A percentile compares a stretch with the other conserved stretches of the same genome.
phyloP scores from a whole-genome alignment of 371 early-diverging fungal genomes.

The Conidiobolus incongruus region DNA sequence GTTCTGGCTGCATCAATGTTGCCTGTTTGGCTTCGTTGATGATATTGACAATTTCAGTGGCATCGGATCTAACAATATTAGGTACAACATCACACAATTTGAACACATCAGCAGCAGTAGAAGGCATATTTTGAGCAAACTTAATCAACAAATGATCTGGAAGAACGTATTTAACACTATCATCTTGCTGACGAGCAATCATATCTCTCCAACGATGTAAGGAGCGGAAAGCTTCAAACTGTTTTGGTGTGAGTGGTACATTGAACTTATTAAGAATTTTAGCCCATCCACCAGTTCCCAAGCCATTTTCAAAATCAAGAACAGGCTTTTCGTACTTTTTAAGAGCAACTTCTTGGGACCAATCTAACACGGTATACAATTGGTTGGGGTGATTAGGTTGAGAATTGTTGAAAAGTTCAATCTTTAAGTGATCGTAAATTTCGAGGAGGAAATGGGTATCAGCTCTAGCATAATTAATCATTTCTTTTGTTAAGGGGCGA shows the following conservation, averaged over 20 bases:
- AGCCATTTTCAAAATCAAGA: conserved; percentile 53
- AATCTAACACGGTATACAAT: conserved; percentile 32
- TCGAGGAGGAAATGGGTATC: conserved; percentile 93
- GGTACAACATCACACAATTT: conserved; percentile 68
- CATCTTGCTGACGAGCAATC: conserved; percentile 77
- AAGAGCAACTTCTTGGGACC: conserved; percentile 42
- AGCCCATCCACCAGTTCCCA: conserved; percentile 57
- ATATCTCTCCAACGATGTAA: conserved; percentile 84
- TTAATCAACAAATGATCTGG: conserved; percentile 75
- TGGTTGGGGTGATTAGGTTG: conserved; percentile 31
- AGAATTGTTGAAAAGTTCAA: conserved; percentile 37
- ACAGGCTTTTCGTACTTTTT: conserved; percentile 45
- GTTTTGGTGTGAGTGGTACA: conserved; percentile 19
- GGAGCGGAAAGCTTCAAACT: conserved; percentile 57
- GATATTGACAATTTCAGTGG: conserved; percentile 35
- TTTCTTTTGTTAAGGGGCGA: conserved; percentile 74
- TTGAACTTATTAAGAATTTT: conserved; percentile 33
- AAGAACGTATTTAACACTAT: conserved; percentile 61
- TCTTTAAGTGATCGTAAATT: conserved; percentile 78
- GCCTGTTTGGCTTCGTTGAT: background rate
- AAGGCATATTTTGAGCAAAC: conserved; percentile 56
- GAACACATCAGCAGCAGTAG: conserved; percentile 35
- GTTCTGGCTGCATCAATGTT: background rate
- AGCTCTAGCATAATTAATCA: conserved; percentile 77
- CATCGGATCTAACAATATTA: conserved; percentile 59